phyloP scores from a whole-genome alignment of 1,284 basidiomycete genomes.

The Lentinus polychrous region DNA sequence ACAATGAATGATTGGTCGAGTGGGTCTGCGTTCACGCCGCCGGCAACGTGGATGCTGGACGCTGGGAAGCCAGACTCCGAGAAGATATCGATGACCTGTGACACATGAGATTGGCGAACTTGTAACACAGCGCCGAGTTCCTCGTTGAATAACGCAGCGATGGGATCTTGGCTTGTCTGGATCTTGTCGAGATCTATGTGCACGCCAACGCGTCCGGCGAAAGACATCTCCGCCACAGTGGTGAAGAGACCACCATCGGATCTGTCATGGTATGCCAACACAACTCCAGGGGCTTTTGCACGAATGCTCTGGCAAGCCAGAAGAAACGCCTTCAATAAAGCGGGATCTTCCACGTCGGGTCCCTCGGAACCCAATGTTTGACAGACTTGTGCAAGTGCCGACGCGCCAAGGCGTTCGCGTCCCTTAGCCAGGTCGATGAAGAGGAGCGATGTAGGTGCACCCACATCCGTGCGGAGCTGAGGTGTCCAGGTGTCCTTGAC shows the following conservation, averaged over 20 bases:
- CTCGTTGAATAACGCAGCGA: constrained; percentile 88
- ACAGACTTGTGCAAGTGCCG: constrained; percentile 92
- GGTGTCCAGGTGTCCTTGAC: constrained; percentile 91
- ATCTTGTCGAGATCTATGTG: constrained; percentile 62
- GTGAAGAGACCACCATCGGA: constrained; percentile 96
- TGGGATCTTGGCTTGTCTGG: constrained; percentile 40
- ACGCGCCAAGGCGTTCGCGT: constrained; percentile 87
- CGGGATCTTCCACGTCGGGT: constrained; percentile 84
- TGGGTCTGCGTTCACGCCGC: constrained; percentile 48
- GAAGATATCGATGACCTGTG: constrained; percentile 57
- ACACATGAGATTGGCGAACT: constrained; percentile 59
- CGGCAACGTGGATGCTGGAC: constrained; percentile 70
- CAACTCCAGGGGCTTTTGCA: constrained; percentile 48
- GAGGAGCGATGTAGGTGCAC: constrained; percentile 68
- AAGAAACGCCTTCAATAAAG: constrained; percentile 79
- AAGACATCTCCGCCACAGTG: constrained; percentile 92
- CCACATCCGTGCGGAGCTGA: constrained; percentile 64
- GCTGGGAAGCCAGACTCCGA: constrained; percentile 67
- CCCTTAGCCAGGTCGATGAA: constrained; percentile 89
- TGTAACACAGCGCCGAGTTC: constrained; percentile 95
- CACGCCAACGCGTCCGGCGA: constrained; percentile 83
- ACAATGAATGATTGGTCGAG: constrained; percentile 62
- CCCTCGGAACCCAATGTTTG: constrained; percentile 84
- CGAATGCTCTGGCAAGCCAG: constrained; percentile 68
- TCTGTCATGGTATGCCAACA: constrained; percentile 96